These are phyloP conservation scores for Pichia cactophila DNA, from an alignment of 1,139 yeast species.

Conservation along the genomic window DNA sequence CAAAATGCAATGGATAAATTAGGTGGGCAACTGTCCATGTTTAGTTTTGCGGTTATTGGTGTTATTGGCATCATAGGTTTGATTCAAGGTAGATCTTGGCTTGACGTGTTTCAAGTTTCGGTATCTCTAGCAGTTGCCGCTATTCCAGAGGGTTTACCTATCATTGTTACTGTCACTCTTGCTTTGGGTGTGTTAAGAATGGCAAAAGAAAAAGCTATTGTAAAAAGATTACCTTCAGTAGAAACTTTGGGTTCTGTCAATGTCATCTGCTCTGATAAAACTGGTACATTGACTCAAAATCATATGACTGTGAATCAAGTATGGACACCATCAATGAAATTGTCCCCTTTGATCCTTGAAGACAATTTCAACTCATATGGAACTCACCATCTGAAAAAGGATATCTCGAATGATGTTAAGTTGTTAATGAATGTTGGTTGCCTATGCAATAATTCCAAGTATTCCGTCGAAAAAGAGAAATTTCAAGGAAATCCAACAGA, in stretches of 20 bases:
- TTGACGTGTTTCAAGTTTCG: conserved; percentile 95
- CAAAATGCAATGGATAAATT: conserved; percentile 91
- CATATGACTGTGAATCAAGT: conserved; percentile 86
- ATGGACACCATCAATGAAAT: conserved; percentile 66
- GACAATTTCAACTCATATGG: conserved; percentile 47
- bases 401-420: conserved; percentile 44
- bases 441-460: conserved; percentile 75
- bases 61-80: conserved; percentile 80
- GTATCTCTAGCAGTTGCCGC: conserved; percentile 97
- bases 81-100: conserved; percentile 84
- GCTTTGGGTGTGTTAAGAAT: conserved; percentile 92
- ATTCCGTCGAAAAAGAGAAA: conserved; percentile 60
- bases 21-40: conserved; percentile 78
- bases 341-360: conserved; percentile 21
- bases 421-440: conserved; percentile 60
- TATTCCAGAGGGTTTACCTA: conserved; percentile 95
- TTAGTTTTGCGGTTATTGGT: conserved; percentile 81
- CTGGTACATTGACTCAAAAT: conserved; percentile 91
- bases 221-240: conserved; percentile 85
- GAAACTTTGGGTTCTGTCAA: conserved; percentile 94
- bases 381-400: conserved; percentile 35
- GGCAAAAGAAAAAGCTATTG: conserved; percentile 91
- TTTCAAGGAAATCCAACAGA: conserved; percentile 92
- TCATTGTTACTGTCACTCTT: conserved; percentile 90
- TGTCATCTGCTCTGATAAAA: conserved; percentile 90